Conservation (phyloP, 495 filamentous ascomycete species). For the Penicillium parvum region DNA sequence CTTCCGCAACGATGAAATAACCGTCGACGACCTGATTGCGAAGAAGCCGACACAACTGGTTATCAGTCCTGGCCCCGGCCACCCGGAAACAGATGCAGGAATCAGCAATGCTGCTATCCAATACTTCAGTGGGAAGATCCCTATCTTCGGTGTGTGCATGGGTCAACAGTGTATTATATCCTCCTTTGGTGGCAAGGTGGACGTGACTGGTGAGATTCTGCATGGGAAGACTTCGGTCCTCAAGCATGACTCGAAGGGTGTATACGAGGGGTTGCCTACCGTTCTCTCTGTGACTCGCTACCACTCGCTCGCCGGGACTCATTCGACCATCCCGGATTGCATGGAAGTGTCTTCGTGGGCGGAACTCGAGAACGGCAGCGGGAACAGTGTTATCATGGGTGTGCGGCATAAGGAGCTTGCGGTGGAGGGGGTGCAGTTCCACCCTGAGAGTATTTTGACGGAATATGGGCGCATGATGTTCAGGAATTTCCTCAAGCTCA, state of each 20-base stretch:
- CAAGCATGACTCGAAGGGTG: slow-evolving; percentile 80
- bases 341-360: slow-evolving; percentile 92
- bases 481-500: slow-evolving; percentile 83
- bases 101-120: slow-evolving; percentile 86
- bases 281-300: slow-evolving; percentile 87
- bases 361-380: slow-evolving; percentile 49
- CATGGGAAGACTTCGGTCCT: slow-evolving; percentile 95
- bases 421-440: slow-evolving; percentile 94
- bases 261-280: slow-evolving; percentile 73
- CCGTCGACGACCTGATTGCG: slow-evolving; percentile 73
- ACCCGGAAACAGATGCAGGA: slow-evolving; percentile 84
- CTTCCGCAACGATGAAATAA: slow-evolving; percentile 86
- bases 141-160: slow-evolving; percentile 97
- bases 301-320: slow-evolving; percentile 92
- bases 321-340: slow-evolving; percentile 77
- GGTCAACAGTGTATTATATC: slow-evolving; percentile 97
- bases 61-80: slow-evolving; percentile 90
- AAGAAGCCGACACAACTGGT: slow-evolving; percentile 89
- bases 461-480: slow-evolving; percentile 85
- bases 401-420: slow-evolving; percentile 86
- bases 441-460: slow-evolving; percentile 95
- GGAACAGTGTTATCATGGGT: slow-evolving; percentile 87
- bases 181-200: slow-evolving; percentile 84
- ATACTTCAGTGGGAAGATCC: slow-evolving; percentile 93
- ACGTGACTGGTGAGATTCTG: slow-evolving; percentile 90